Conservation (phyloP, 2,329 filamentous ascomycete genomes). For the Zymoseptoria passerinii region DNA sequence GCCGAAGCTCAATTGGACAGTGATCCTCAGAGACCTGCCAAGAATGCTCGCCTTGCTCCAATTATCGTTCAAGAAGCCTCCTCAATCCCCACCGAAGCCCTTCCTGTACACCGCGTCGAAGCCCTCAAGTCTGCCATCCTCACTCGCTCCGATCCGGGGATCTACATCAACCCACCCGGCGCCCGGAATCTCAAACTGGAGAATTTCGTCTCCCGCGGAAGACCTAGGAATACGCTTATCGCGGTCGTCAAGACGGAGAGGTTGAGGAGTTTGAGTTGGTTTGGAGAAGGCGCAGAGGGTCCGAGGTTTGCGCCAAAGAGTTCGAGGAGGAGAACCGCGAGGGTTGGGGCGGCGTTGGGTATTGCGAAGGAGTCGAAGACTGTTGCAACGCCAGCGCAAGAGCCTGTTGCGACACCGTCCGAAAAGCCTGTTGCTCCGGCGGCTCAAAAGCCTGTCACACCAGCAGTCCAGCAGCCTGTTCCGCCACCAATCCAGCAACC, state of each 20-base stretch:
- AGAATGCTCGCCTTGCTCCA: neutral
- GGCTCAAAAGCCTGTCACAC: neutral
- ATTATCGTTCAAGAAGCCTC: neutral
- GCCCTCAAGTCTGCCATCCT: constrained; percentile 26
- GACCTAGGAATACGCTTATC: constrained; percentile 37
- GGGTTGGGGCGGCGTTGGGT: constrained; percentile 1
- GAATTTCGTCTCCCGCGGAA: constrained; percentile 27
- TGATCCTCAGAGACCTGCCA: neutral
- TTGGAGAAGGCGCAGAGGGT: constrained; percentile 6
- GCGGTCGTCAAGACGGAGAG: constrained; percentile 34
- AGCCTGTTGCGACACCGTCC: neutral
- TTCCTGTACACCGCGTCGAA: constrained; percentile 17
- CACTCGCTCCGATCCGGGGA: constrained; percentile 28
- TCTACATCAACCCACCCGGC: constrained; percentile 40
- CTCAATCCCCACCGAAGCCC: neutral
- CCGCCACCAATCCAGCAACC: neutral
- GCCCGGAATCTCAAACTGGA: constrained; percentile 27
- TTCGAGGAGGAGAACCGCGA: constrained; percentile 8
- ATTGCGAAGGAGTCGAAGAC: neutral
- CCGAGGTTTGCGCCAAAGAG: constrained; percentile 8
- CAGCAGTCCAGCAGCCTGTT: neutral
- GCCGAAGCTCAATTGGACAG: neutral
- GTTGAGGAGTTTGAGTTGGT: constrained; percentile 33
- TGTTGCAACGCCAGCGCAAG: neutral
- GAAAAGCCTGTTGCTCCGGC: neutral